phyloP scores from a whole-genome alignment of 331 rosid species.

The Malus hybrid region DNA sequence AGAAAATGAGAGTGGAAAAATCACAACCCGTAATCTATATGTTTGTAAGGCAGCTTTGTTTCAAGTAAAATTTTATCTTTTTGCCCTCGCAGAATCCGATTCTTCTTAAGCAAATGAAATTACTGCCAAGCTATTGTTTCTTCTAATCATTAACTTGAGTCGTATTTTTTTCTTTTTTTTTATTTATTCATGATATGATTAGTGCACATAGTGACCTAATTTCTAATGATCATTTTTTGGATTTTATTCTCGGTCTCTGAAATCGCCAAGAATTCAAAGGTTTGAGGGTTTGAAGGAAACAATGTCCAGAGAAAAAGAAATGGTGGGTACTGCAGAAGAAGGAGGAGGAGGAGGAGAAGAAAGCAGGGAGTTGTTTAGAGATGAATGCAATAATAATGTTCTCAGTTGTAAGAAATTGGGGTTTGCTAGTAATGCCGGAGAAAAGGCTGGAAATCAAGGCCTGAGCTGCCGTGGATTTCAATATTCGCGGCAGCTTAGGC shows the following conservation, averaged over 20 bases:
- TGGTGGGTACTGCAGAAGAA: slow-evolving; percentile 6
- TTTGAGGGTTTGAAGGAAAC: not conserved
- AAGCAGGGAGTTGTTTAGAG: not conserved
- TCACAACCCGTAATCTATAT: too few species aligned
- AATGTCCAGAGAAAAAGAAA: slow-evolving; percentile 12
- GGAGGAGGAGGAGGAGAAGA: too few species aligned
- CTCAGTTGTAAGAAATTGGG: slow-evolving; percentile 12
- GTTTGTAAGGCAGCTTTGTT: too few species aligned
- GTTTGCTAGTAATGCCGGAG: not conserved
- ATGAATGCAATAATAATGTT: not conserved
- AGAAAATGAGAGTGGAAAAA: too few species aligned
- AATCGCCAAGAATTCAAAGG: slow-evolving; percentile 8
- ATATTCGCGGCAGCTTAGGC: slow-evolving; percentile 12
- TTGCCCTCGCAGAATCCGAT: not conserved
- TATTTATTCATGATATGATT: not conserved
- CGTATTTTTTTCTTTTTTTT: not conserved
- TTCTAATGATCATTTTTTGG: slow-evolving; percentile 4
- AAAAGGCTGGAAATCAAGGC: not conserved
- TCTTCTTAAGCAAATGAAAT: not conserved
- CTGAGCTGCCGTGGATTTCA: not conserved
- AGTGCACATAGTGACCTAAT: not conserved
- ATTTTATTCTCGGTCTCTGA: not conserved
- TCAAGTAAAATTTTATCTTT: not conserved
- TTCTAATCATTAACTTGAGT: not conserved
- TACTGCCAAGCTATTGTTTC: not conserved